Evolutionary conservation across 768 basidiomycete species (phyloP).

Genomic region (Amanita molliuscula): DNA sequence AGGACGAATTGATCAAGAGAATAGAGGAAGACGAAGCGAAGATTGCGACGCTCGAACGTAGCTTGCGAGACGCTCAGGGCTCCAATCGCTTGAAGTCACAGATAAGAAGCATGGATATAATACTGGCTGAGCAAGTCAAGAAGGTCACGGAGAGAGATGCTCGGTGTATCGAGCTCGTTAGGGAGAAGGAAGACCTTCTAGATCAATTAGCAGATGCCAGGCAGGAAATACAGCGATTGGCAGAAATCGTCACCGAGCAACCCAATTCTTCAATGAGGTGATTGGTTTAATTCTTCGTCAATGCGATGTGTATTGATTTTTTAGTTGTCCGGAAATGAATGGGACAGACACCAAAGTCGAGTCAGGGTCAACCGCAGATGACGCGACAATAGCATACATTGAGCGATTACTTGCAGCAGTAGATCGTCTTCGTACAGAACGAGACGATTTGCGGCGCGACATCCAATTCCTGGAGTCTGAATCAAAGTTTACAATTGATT

Average conservation of each 20-base stretch:
- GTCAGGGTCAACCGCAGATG: slow-evolving; percentile 12
- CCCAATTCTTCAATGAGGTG: slow-evolving; percentile 3
- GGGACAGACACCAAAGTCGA: background rate
- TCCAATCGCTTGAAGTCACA: slow-evolving; percentile 28
- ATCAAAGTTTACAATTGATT: slow-evolving; percentile 51
- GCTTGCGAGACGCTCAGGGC: slow-evolving; percentile 31
- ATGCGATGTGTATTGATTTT: background rate
- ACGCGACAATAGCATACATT: slow-evolving; percentile 28
- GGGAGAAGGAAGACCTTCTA: slow-evolving; percentile 42
- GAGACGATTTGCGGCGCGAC: slow-evolving; percentile 51
- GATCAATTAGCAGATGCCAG: slow-evolving; percentile 30
- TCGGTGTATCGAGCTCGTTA: slow-evolving; percentile 33
- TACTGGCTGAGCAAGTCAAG: slow-evolving; percentile 31
- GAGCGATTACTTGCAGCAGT: slow-evolving; percentile 52
- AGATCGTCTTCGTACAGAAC: slow-evolving; percentile 56
- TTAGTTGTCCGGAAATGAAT: background rate
- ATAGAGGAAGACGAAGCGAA: slow-evolving; percentile 69
- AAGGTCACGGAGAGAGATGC: slow-evolving; percentile 30
- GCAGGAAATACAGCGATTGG: slow-evolving; percentile 19
- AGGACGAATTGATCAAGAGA: slow-evolving; percentile 50
- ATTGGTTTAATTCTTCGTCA: background rate
- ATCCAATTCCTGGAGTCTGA: slow-evolving; percentile 63
- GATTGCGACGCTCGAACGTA: slow-evolving; percentile 44
- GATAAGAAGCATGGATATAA: slow-evolving; percentile 25
- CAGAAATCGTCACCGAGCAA: slow-evolving; percentile 15